Evolutionary conservation across 2,329 filamentous ascomycete species (phyloP).

Genomic region (Beauveria bassiana): DNA sequence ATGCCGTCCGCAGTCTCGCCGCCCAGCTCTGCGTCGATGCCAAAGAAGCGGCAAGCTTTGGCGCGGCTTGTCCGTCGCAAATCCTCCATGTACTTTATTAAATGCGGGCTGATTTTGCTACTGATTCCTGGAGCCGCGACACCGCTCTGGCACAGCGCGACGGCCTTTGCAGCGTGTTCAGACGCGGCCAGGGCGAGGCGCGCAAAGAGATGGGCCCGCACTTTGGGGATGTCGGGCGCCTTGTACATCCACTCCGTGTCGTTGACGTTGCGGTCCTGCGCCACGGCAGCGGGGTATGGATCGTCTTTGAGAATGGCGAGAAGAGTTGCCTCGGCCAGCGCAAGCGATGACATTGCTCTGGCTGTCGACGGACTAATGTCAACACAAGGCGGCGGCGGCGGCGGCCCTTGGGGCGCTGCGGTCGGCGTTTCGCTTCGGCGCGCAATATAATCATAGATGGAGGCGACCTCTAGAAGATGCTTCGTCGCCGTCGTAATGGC

Average conservation of each 20-base stretch:
- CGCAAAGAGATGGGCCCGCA: slow-evolving; percentile 81
- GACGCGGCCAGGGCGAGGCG: slow-evolving; percentile 79
- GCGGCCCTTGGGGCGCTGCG: slow-evolving; percentile 20
- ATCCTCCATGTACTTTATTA: slow-evolving; percentile 69
- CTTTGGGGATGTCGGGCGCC: slow-evolving; percentile 77
- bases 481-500: slow-evolving; percentile 70
- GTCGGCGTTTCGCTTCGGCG: slow-evolving; percentile 37
- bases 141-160: slow-evolving; percentile 38
- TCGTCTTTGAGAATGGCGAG: slow-evolving; percentile 91
- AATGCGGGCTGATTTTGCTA: slow-evolving; percentile 52
- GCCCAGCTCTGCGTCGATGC: slow-evolving; percentile 76
- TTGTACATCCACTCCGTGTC: slow-evolving; percentile 97
- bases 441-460: slow-evolving; percentile 67
- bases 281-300: slow-evolving; percentile 75
- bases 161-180: slow-evolving; percentile 74
- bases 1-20: slow-evolving; percentile 79
- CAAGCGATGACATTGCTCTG: slow-evolving; percentile 54
- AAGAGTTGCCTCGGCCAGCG: slow-evolving; percentile 81
- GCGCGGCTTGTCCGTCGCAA: slow-evolving; percentile 68
- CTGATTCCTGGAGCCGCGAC: slow-evolving; percentile 21
- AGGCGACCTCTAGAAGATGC: slow-evolving; percentile 68
- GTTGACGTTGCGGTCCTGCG: slow-evolving; percentile 72
- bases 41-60: slow-evolving; percentile 84
- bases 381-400: slow-evolving; percentile 35
- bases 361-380: slow-evolving; percentile 47